These are phyloP conservation scores for Phallus indusiatus DNA, from an alignment of 768 basidiomycete genomes.

Conservation along the genomic window DNA sequence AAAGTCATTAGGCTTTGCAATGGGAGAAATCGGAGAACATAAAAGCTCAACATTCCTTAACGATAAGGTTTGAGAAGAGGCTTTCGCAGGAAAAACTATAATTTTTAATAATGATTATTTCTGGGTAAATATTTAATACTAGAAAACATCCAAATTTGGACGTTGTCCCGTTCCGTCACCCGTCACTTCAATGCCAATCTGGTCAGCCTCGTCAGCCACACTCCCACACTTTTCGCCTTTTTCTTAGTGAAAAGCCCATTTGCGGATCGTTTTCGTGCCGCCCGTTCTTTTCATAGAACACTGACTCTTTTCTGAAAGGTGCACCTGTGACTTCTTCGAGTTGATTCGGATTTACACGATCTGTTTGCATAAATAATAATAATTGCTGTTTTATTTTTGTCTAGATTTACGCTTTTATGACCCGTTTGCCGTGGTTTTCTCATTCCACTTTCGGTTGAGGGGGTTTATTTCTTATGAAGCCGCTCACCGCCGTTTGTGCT, in stretches of 20 bases:
- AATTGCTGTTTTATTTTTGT: neutral
- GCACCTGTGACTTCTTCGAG: neutral
- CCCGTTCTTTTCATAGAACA: neutral
- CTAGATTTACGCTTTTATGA: neutral
- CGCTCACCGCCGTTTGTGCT: neutral
- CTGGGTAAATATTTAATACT: neutral
- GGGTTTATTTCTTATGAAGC: neutral
- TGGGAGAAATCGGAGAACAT: too few relatives aligned
- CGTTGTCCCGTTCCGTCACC: neutral
- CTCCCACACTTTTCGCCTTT: neutral
- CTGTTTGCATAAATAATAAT: neutral
- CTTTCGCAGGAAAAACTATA: neutral
- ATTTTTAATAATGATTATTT: neutral
- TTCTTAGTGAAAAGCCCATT: neutral
- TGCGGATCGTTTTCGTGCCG: neutral
- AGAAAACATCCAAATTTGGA: too few relatives aligned
- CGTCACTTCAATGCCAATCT: neutral
- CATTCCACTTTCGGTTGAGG: neutral
- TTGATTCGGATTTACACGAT: neutral
- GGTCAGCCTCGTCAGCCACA: neutral
- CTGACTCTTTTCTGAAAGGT: neutral
- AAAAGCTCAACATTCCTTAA: neutral
- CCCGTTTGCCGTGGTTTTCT: neutral
- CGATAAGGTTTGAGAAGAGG: neutral
- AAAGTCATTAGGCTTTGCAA: too few relatives aligned